Conservation (phyloP, 148 eudicot genomes). For the Silene conica region DNA sequence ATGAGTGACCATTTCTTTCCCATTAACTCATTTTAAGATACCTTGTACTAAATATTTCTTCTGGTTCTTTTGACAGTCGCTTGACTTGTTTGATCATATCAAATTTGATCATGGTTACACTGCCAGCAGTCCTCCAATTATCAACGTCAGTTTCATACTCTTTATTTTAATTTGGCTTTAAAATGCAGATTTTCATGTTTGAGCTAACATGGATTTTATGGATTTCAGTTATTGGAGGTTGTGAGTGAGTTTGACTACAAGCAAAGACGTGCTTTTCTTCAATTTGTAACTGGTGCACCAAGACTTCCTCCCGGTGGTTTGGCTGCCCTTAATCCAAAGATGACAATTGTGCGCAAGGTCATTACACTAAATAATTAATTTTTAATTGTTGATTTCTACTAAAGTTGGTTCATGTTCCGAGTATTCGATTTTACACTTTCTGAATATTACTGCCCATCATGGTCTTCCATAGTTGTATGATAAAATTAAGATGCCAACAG, state of each 20-base stretch:
- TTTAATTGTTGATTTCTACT: not conserved
- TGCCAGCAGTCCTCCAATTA: slow-evolving; percentile 73
- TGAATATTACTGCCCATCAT: not conserved
- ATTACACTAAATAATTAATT: not conserved
- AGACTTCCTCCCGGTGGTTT: slow-evolving; percentile 91
- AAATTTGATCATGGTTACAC: slow-evolving; percentile 97
- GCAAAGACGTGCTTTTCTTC: slow-evolving; percentile 79
- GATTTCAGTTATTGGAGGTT: slow-evolving; percentile 71
- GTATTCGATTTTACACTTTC: not conserved
- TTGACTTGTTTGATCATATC: slow-evolving; percentile 75
- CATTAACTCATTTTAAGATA: slow-evolving; percentile 4
- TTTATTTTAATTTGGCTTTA: not conserved
- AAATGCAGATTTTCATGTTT: not conserved
- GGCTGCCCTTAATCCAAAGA: slow-evolving; percentile 87
- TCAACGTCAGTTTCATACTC: slow-evolving; percentile 43
- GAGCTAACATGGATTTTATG: slow-evolving; percentile 7
- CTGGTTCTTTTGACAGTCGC: slow-evolving; percentile 45
- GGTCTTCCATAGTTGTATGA: not conserved
- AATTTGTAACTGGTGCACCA: slow-evolving; percentile 95
- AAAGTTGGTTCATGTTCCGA: not conserved
- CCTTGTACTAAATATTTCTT: not conserved
- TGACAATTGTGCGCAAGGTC: slow-evolving; percentile 94
- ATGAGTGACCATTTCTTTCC: slow-evolving; percentile 28
- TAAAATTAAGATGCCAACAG: not conserved
- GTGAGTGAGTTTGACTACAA: slow-evolving; percentile 63